Conservation (phyloP, 805 yeast species). For the Candida railenensis region DNA sequence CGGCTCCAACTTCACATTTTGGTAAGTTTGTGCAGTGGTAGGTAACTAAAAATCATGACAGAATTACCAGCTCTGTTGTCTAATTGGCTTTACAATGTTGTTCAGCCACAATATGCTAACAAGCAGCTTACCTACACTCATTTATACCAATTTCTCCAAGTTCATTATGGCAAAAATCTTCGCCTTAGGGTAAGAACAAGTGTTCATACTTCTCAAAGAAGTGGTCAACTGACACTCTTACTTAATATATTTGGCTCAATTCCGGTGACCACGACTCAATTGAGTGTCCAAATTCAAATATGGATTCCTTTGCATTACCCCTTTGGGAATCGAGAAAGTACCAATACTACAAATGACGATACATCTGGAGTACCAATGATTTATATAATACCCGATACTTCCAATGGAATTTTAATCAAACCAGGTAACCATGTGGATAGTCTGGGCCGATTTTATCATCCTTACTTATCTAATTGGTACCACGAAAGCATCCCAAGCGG, state of each 20-base stretch:
- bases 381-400: constrained; percentile 55
- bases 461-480: constrained; percentile 62
- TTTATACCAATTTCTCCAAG: constrained; percentile 50
- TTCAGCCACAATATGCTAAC: constrained; percentile 55
- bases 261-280: constrained; percentile 25
- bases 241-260: constrained; percentile 64
- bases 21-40: not conserved
- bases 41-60: constrained; percentile 12
- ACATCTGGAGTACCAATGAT: constrained; percentile 58
- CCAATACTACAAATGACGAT: constrained; percentile 8
- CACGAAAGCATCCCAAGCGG: constrained; percentile 11
- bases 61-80: constrained; percentile 30
- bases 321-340: constrained; percentile 8
- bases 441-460: constrained; percentile 72
- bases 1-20: no score
- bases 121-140: constrained; percentile 65
- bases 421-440: constrained; percentile 69
- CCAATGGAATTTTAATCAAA: constrained; percentile 38
- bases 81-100: constrained; percentile 40
- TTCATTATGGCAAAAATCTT: constrained; percentile 33
- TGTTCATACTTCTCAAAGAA: constrained; percentile 43
- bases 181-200: constrained; percentile 69
- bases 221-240: constrained; percentile 60
- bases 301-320: constrained; percentile 84
- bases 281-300: constrained; percentile 53